Conservation (phyloP, 2,329 filamentous ascomycete species). For the Colletotrichum tropicale region DNA sequence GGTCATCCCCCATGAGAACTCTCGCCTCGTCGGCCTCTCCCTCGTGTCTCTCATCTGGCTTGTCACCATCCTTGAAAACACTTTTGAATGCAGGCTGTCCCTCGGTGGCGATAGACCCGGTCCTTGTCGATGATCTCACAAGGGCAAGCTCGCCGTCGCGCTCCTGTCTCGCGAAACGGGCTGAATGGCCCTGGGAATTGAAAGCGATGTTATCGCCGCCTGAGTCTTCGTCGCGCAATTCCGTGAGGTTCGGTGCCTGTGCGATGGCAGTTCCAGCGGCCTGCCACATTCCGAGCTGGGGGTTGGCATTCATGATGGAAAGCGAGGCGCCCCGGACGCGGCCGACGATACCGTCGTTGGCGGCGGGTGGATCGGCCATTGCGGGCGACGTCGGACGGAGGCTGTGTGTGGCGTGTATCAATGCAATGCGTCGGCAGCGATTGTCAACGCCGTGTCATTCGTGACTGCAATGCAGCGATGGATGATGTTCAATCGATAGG, state of each 20-base stretch:
- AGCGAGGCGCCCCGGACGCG: slow-evolving; percentile 29
- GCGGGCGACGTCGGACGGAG: background rate
- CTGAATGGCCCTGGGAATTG: slow-evolving; percentile 31
- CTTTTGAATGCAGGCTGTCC: background rate
- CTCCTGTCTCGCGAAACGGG: slow-evolving; percentile 27
- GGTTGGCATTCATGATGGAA: slow-evolving; percentile 29
- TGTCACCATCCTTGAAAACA: background rate
- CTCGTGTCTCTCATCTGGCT: background rate
- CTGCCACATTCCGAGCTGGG: slow-evolving; percentile 34
- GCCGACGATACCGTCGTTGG: slow-evolving; percentile 21
- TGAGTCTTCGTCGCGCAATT: slow-evolving; percentile 29
- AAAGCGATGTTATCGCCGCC: slow-evolving; percentile 31
- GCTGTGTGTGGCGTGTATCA: background rate
- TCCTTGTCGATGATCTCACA: slow-evolving; percentile 21
- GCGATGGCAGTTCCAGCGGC: slow-evolving; percentile 33
- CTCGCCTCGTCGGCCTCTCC: background rate
- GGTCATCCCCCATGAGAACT: background rate
- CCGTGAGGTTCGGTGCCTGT: slow-evolving; percentile 30
- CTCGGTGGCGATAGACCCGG: slow-evolving; percentile 10
- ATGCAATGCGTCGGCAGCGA: background rate
- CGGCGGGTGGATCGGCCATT: slow-evolving; percentile 8
- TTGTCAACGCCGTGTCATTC: background rate
- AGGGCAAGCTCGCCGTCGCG: slow-evolving; percentile 26
- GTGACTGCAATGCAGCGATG: background rate
- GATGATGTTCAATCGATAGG: background rate